Base-by-base conservation (phyloP, 2,329 filamentous ascomycete genomes). In the Cercospora zeina region DNA sequence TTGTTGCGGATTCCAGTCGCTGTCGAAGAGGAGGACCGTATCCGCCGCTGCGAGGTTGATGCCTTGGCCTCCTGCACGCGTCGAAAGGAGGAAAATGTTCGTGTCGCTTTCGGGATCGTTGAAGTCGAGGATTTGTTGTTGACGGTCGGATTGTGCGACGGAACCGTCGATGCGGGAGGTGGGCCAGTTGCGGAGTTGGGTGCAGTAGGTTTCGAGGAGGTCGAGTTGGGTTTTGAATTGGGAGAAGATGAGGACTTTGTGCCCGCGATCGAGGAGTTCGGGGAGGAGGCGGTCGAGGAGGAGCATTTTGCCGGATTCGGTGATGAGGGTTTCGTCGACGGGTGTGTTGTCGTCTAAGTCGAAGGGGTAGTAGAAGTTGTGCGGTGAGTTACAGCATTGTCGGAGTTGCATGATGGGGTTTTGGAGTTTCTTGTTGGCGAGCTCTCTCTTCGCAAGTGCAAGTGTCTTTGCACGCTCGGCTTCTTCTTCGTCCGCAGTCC, bases 301-400 rank as follows among this genome's bases (percentile, higher is more conserved):
- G 1, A 97, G 84, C 91, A 99, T 97, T 75, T 99, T 99, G 13
- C 95, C 95, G 0, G 92, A 96, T 0, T 90, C 86, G 0, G 89
- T 93, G 34, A 99, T 85, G 5, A 99, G 84, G 1, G 84, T 88
- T 72, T 96, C 89, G 70, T 97, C 92, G 5, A 77, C 78, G n/a
- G 80, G 78, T 1, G 83, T 82, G 1, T 83, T 81, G 14, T 85
- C 82, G 5, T 81, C 80, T 0, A 84, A 81, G 85, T 78, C 77
- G 67, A 93, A 97, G 0, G 95, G 93, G 73, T 92, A 96, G 77
- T 96, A 97, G 75, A 99, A 97, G 73, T 97, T 96, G 76, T 97
- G 93, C 0, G 95, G 95, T 0, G 87, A 91, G 75, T 99, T 96
- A 76, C 95, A 97, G 10, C 91, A 91, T 0, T 97, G 83, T 0